phyloP scores from a whole-genome alignment of 2,329 filamentous ascomycete genomes.

The Cercospora sp. region DNA sequence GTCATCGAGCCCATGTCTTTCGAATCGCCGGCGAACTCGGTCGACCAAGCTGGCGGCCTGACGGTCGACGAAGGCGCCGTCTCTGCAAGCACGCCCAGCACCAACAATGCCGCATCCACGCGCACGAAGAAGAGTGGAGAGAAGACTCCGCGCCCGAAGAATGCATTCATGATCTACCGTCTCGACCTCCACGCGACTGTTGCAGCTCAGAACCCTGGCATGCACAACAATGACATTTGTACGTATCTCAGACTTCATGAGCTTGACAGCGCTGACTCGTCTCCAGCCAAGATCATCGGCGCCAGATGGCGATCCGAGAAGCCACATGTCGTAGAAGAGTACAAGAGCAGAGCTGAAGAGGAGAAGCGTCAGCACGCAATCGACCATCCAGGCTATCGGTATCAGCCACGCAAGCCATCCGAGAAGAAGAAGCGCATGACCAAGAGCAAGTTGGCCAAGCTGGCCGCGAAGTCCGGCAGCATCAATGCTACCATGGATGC shows the following conservation, averaged over 20 bases:
- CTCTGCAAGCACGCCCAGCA: constrained; percentile 24
- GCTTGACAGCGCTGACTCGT: too few relatives aligned
- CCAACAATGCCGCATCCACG: constrained; percentile 20
- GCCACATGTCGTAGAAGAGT: constrained; percentile 13
- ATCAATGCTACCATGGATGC: constrained; percentile 16
- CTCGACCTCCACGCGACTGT: constrained; percentile 19
- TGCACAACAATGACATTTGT: constrained; percentile 27
- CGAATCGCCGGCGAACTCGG: constrained; percentile 15
- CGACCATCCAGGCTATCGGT: constrained; percentile 22
- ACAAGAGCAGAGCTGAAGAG: constrained; percentile 16
- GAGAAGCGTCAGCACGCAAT: constrained; percentile 19
- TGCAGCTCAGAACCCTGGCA: constrained; percentile 17
- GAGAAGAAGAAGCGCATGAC: constrained; percentile 33
- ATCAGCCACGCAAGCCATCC: constrained; percentile 39
- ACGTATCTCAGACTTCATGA: too few relatives aligned
- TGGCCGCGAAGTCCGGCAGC: constrained; percentile 23
- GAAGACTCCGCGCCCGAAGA: constrained; percentile 22
- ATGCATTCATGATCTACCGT: constrained; percentile 27
- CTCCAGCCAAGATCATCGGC: too few relatives aligned
- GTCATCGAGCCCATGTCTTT: constrained; percentile 11
- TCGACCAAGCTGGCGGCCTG: constrained; percentile 11
- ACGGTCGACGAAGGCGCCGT: constrained; percentile 12
- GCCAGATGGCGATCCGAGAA: constrained; percentile 5
- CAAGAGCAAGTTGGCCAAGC: constrained; percentile 38
- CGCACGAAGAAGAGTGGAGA: constrained; percentile 14